A percentile compares a stretch with the other conserved stretches of the same genome.
Evolutionary conservation across 352 stramenopile species (phyloP).

Genomic region (Saprolegnia diclina): DNA sequence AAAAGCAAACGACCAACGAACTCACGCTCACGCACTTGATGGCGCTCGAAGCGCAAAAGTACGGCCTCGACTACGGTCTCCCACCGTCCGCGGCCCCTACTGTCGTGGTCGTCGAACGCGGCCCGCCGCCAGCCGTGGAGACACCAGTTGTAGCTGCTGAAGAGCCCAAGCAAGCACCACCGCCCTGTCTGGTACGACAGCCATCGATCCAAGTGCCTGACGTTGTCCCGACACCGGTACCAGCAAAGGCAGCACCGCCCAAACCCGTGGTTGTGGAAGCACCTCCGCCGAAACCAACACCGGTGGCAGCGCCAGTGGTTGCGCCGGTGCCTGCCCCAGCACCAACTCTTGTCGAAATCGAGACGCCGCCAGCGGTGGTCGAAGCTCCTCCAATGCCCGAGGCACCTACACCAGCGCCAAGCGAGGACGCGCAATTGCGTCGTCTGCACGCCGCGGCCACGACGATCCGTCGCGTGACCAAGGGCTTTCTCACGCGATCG

Average conservation of each 20-base stretch:
- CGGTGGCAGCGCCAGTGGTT: too few relatives aligned
- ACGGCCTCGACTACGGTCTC: constrained; percentile 46
- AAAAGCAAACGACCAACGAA: constrained; percentile 17
- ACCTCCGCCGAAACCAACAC: too few relatives aligned
- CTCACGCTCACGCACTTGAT: constrained; percentile 47
- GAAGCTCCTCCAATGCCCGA: too few relatives aligned
- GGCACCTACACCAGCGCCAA: too few relatives aligned
- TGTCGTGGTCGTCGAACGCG: background rate
- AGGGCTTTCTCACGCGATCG: constrained; percentile 40
- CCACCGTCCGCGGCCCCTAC: constrained; percentile 6
- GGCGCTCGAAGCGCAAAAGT: constrained; percentile 53
- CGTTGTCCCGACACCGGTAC: too few relatives aligned
- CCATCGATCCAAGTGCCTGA: too few relatives aligned
- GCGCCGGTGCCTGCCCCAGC: too few relatives aligned
- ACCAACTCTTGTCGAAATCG: too few relatives aligned
- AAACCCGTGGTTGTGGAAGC: too few relatives aligned
- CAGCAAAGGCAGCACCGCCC: too few relatives aligned
- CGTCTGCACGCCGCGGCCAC: constrained; percentile 38
- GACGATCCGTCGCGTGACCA: constrained; percentile 44
- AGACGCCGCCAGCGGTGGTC: too few relatives aligned
- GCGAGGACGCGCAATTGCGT: too few relatives aligned
- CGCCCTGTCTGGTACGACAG: background rate
- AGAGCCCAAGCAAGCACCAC: constrained; percentile 6
- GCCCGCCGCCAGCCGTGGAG: background rate
- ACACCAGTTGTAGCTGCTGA: background rate